phyloP scores from a whole-genome alignment of 768 basidiomycete genomes.

The Calocybe indica region DNA sequence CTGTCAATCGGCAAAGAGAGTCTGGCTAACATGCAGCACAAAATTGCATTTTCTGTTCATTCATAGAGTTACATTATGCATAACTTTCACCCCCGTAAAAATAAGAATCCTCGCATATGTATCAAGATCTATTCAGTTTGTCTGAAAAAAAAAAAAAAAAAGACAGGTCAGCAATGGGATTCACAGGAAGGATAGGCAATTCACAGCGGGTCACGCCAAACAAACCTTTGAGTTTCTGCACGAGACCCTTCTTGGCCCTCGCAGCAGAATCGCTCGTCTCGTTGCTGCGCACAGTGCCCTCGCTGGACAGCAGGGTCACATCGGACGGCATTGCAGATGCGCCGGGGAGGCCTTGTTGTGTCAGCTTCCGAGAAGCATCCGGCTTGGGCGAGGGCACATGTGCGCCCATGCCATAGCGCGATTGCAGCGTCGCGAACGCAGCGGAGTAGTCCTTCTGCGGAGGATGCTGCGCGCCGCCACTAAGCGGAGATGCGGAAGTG shows the following conservation, averaged over 20 bases:
- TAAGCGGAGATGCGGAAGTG: conserved; percentile 11
- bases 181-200: not conserved
- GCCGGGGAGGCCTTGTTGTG: conserved; percentile 4
- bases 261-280: not conserved
- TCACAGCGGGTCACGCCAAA: not conserved
- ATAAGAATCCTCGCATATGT: not conserved
- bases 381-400: conserved; percentile 23
- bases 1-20: no score
- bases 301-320: conserved; percentile 7
- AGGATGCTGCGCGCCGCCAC: not conserved
- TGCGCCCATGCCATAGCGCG: conserved; percentile 27
- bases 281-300: not conserved
- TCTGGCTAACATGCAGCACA: conserved; percentile 1
- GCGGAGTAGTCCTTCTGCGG: conserved; percentile 28
- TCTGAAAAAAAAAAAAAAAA: not conserved
- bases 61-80: not conserved
- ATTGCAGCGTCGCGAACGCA: conserved; percentile 28
- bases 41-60: not conserved
- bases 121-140: conserved; percentile 3
- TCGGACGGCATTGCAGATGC: conserved; percentile 9
- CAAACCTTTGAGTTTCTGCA: conserved; percentile 8
- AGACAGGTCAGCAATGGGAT: not conserved
- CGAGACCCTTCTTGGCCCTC: conserved; percentile 5
- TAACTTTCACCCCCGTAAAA: not conserved
- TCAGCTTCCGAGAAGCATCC: not conserved